phyloP scores from a whole-genome alignment of 495 filamentous ascomycete genomes.

The Pyrenula massariospora region DNA sequence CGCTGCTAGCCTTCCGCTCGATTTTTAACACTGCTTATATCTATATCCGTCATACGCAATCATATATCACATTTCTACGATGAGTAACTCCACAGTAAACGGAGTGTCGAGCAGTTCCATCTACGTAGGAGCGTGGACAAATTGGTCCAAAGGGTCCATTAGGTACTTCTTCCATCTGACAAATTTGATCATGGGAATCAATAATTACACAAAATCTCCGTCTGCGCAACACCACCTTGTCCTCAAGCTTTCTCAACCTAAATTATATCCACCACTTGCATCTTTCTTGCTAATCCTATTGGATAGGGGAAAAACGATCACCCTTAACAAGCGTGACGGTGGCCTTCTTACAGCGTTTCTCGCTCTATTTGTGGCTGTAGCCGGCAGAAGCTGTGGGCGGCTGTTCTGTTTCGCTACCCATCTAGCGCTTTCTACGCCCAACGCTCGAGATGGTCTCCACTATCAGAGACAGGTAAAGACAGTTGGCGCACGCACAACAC shows the following conservation, averaged over 20 bases:
- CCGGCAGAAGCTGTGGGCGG: slow-evolving; percentile 7
- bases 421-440: neutral
- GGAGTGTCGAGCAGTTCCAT: neutral
- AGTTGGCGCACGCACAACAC: too few species aligned
- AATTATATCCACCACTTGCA: neutral
- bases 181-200: too few species aligned
- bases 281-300: neutral
- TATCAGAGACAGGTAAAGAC: slow-evolving; percentile 6
- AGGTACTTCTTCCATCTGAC: neutral
- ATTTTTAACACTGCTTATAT: too few species aligned
- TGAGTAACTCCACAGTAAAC: neutral
- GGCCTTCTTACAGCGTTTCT: slow-evolving; percentile 9
- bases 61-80: neutral
- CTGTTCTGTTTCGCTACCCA: slow-evolving; percentile 5
- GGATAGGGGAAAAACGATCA: slow-evolving; percentile 6
- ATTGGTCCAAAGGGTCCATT: slow-evolving; percentile 10
- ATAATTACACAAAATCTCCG: too few species aligned
- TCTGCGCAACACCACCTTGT: neutral
- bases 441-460: neutral
- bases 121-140: slow-evolving; percentile 9
- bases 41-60: too few species aligned
- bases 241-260: neutral
- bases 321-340: slow-evolving; percentile 3
- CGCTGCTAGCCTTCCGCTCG: too few species aligned
- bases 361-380: slow-evolving; percentile 8